phyloP scores from a whole-genome alignment of 345 rosid species.

The Ailanthus altissimus region DNA sequence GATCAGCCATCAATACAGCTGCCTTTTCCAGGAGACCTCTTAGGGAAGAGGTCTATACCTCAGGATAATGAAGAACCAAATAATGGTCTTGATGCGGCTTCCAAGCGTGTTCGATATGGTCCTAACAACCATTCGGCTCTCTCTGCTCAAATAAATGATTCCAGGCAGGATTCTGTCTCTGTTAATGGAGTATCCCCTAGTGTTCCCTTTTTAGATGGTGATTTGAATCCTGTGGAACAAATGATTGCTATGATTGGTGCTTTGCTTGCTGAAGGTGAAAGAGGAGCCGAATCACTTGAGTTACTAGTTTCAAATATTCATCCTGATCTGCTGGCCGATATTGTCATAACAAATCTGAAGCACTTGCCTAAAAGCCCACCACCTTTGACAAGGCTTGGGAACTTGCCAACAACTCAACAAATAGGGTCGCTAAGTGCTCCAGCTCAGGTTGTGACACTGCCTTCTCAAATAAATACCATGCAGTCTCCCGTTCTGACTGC shows the following conservation, averaged over 20 bases:
- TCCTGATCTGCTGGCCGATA: slow-evolving; percentile 97
- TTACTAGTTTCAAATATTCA: slow-evolving; percentile 87
- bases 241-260: slow-evolving; percentile 99
- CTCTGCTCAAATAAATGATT: slow-evolving; percentile 49
- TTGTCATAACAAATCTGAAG: slow-evolving; percentile 93
- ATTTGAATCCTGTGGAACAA: slow-evolving; percentile 87
- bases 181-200: slow-evolving; percentile 58
- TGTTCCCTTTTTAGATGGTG: slow-evolving; percentile 54
- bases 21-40: slow-evolving; percentile 51
- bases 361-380: slow-evolving; percentile 80
- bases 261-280: slow-evolving; percentile 98
- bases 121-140: slow-evolving; percentile 37
- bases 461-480: slow-evolving; percentile 44
- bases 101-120: slow-evolving; percentile 63
- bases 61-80: slow-evolving; percentile 59
- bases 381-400: slow-evolving; percentile 53
- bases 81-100: slow-evolving; percentile 56
- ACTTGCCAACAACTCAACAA: slow-evolving; percentile 37
- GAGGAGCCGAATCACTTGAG: slow-evolving; percentile 96
- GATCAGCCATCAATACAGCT: slow-evolving; percentile 64
- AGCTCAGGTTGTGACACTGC: slow-evolving; percentile 42
- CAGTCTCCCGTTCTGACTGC: slow-evolving; percentile 45
- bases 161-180: slow-evolving; percentile 46
- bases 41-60: slow-evolving; percentile 68
- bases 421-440: slow-evolving; percentile 44